Base-by-base conservation (phyloP, 306 rosid genomes). In the Cucumis melo region DNA sequence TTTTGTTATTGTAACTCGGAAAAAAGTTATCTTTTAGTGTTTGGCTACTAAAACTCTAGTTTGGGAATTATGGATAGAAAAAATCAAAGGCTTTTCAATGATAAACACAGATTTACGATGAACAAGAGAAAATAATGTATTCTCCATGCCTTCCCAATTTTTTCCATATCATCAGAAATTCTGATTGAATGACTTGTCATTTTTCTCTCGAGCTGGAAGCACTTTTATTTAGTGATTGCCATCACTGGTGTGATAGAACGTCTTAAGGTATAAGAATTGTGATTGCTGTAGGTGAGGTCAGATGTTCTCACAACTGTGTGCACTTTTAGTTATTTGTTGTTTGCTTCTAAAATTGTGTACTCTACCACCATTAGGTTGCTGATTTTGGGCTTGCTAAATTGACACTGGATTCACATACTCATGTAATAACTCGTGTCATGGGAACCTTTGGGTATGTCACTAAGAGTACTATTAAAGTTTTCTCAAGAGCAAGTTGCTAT, bases 321-420 rank as follows among this genome's bases (percentile, higher is more conserved):
- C 27, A 20, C 50, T 77, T 65, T 39, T 36, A 36, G 32, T 65
- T 56, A 7, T 23, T 41, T 16, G 24, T 59, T 74, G 76, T 17
- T 34, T 81, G 24, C 48, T 51, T 75, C 78, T 58, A 56, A 83
- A 62, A 64, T 66, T 78, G 32, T 76, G 58, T 79, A 38, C 51
- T 81, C 24, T 76, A 58, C 85, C 65, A 68, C 76, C 61, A 60
- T 81, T 91, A 95, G 99, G 98, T 95, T 84, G 88, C 99, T 53
- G 99, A 95, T 87, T 95, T 95, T 70, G 98, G 99, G 77, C 99
- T 95, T 84, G 99, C 98, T 50, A 95, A 95, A 83, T 78, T 95
- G 78, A 86, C 97, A 27, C 80, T 88, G 86, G 99, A 95, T 87
- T 57, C 99, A 56, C 70, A 89, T 86, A 95, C 99, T 36, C 99